Conservation (phyloP, 768 basidiomycete species). For the Agaricus subrufescens region DNA sequence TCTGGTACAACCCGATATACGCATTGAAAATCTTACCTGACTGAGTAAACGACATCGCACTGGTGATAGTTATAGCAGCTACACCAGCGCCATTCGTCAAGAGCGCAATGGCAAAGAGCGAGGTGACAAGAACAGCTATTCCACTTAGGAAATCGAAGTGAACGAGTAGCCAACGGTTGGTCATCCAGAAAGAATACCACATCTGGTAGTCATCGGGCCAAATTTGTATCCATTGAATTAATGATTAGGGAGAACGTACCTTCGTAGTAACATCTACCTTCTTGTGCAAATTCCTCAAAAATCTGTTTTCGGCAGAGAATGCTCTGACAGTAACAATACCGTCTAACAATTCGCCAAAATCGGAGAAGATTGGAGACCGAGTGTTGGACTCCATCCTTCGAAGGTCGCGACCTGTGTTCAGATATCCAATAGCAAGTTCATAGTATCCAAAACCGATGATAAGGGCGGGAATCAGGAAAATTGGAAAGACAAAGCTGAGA, state of each 20-base stretch:
- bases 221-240: not conserved
- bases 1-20: not conserved
- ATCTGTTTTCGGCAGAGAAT: conserved; percentile 76
- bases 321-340: conserved; percentile 93
- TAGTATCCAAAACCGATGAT: conserved; percentile 75
- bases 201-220: conserved; percentile 35
- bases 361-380: conserved; percentile 79
- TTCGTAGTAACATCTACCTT: conserved; percentile 79
- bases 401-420: conserved; percentile 78
- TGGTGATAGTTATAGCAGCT: conserved; percentile 73
- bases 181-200: conserved; percentile 91
- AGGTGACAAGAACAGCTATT: conserved; percentile 68
- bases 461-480: conserved; percentile 74
- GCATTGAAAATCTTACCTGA: conserved; percentile 23
- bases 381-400: conserved; percentile 90
- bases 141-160: conserved; percentile 81
- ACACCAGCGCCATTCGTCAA: conserved; percentile 50
- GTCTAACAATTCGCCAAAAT: conserved; percentile 77
- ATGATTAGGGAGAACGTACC: conserved; percentile 28
- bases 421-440: conserved; percentile 62
- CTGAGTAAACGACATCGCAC: conserved; percentile 49
- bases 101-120: conserved; percentile 67
- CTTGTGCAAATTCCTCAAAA: conserved; percentile 67
- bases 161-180: conserved; percentile 78
- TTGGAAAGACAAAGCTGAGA: conserved; percentile 66